Conservation (phyloP, 805 yeast species). For the Kodamaea neixiangensis region DNA sequence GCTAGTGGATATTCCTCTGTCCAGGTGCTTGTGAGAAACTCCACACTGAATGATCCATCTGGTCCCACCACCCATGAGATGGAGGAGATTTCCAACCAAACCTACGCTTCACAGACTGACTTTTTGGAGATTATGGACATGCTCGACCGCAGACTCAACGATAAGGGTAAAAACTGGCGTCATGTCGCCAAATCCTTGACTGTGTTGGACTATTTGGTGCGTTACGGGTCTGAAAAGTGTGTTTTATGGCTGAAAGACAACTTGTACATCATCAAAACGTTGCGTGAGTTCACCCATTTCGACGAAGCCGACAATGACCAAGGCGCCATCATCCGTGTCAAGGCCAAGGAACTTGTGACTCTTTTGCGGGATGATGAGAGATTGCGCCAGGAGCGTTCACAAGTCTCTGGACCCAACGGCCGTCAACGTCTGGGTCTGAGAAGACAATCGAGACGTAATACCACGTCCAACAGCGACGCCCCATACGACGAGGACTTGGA, state of each 20-base stretch:
- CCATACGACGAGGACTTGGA: conserved; percentile 76
- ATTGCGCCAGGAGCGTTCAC: conserved; percentile 62
- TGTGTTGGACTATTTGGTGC: conserved; percentile 82
- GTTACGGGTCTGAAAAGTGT: conserved; percentile 84
- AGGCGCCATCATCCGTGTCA: conserved; percentile 82
- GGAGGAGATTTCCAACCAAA: conserved; percentile 78
- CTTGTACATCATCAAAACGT: conserved; percentile 81
- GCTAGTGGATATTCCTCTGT: conserved; percentile 86
- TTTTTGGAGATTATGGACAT: conserved; percentile 91
- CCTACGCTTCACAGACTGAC: conserved; percentile 68
- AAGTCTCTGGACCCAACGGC: conserved; percentile 24
- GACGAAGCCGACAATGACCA: conserved; percentile 83
- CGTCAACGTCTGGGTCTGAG: conserved; percentile 29
- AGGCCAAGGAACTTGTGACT: conserved; percentile 86
- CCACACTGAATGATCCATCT: conserved; percentile 83
- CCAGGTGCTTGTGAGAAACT: conserved; percentile 86
- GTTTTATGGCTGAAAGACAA: conserved; percentile 92
- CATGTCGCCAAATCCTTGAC: conserved; percentile 92
- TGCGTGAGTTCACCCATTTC: conserved; percentile 82
- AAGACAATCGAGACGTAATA: conserved; percentile 18
- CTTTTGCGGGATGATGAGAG: conserved; percentile 81
- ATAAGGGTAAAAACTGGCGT: conserved; percentile 96
- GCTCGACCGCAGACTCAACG: conserved; percentile 87
- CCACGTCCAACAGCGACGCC: conserved; percentile 25
- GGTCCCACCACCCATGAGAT: conserved; percentile 82